Evolutionary conservation across 2,329 filamentous ascomycete species (phyloP), one percentile per base, ranked within the genome.

Genomic region (Trichoderma sp.): DNA sequence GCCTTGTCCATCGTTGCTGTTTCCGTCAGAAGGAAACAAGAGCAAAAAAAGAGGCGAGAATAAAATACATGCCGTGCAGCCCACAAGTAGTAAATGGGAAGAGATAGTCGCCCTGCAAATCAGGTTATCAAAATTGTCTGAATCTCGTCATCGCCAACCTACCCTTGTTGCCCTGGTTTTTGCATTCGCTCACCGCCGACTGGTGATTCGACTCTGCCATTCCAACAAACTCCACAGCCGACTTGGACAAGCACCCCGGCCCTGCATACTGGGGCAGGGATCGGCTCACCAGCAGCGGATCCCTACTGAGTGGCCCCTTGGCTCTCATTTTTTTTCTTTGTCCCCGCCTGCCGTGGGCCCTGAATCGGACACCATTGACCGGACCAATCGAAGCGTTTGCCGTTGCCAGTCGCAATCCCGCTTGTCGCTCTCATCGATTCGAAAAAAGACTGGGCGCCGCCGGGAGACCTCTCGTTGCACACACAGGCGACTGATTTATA

Each of bases 361-460:
- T 75, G 41, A 41, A 72, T 72, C 74, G 68, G 69, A 72, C 67
- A 45, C 74, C 41, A 53, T 53, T 50, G 45, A 71, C 38, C 66
- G 71, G 53, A 68, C 62, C 67, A 74, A 67, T 71, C 69, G 64
- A 60, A 63, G 64, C 41, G 24, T 56, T 50, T 60, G 71, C 69
- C 69, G 67, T 74, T 41, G 62, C 18, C 45, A 74, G 60, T 68
- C 71, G 75, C 75, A 76, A 76, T 76, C 75, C 75, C 71, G 75
- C 63, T 76, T 76, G 69, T 62, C 60, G 29, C 71, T 29, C 60
- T 41, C 71, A n/a, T 73, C 71, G 60, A 73, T 73, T 73, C 29
- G 71, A 75, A 21, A 72, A 63, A 63, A 18, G 24, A 72, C 41
- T 21, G 50, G 71, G 71, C 29, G 69, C 59, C 24, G 29, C 59